These are phyloP conservation scores for Astrothelium subdiscretum DNA, from an alignment of 495 filamentous ascomycete species.

Conservation along the genomic window DNA sequence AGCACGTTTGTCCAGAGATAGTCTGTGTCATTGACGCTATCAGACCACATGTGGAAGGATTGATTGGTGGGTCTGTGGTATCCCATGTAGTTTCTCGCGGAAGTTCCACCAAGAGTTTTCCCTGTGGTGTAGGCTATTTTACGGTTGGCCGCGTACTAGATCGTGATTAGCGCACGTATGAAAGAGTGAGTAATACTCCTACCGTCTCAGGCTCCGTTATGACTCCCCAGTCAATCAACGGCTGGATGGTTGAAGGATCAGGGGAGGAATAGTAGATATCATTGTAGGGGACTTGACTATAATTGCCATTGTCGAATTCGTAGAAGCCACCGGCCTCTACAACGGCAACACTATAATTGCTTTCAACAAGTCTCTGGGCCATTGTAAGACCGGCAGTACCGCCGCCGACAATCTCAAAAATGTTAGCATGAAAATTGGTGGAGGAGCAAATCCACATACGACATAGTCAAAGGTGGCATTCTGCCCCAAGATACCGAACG, in stretches of 20 bases:
- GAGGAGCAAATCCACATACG: neutral
- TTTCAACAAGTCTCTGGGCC: neutral
- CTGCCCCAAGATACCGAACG: slow-evolving; percentile 9
- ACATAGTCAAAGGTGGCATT: slow-evolving; percentile 12
- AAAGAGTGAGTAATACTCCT: neutral
- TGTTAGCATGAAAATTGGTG: neutral
- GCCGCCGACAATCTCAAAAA: slow-evolving; percentile 8
- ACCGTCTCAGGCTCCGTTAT: neutral
- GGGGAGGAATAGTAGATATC: neutral
- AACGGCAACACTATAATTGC: neutral
- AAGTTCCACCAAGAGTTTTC: slow-evolving; percentile 16
- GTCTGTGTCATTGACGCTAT: slow-evolving; percentile 40
- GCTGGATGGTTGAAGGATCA: neutral
- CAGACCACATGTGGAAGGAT: slow-evolving; percentile 44
- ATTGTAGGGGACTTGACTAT: neutral
- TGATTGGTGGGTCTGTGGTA: slow-evolving; percentile 29
- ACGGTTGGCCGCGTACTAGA: neutral
- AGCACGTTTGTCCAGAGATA: slow-evolving; percentile 42
- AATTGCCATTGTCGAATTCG: slow-evolving; percentile 1
- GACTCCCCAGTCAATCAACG: neutral
- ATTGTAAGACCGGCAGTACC: slow-evolving; percentile 8
- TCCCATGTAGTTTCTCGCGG: slow-evolving; percentile 15
- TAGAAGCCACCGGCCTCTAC: slow-evolving; percentile 3
- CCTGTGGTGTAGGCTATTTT: slow-evolving; percentile 19
- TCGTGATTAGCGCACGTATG: neutral